A percentile compares a stretch with the other conserved stretches of the same genome.
phyloP scores from a whole-genome alignment of 495 filamentous ascomycete genomes.

The Parmelia sp. region DNA sequence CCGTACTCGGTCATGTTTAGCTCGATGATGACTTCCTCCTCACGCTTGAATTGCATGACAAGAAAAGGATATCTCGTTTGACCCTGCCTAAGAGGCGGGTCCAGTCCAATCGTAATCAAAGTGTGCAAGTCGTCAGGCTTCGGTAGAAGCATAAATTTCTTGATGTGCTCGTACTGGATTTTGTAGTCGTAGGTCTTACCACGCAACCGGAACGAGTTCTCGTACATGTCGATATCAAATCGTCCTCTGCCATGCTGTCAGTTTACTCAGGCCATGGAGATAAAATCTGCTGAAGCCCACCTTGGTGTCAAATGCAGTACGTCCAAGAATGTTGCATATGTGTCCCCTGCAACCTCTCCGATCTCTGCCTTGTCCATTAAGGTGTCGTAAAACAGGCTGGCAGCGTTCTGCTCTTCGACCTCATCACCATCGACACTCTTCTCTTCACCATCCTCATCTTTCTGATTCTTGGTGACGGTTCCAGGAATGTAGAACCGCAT shows the following conservation, averaged over 20 bases:
- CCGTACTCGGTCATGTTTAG: conserved; percentile 92
- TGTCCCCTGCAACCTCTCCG: conserved; percentile 95
- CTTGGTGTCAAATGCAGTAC: conserved; percentile 95
- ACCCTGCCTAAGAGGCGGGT: conserved; percentile 92
- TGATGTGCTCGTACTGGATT: conserved; percentile 93
- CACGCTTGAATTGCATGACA: conserved; percentile 98
- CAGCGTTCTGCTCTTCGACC: conserved; percentile 83
- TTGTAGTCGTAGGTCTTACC: conserved; percentile 99
- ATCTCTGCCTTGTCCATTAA: conserved; percentile 99
- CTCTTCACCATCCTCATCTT: conserved; percentile 62
- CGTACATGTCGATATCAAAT: conserved; percentile 99
- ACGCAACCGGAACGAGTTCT: conserved; percentile 90
- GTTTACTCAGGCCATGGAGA: conserved; percentile 5
- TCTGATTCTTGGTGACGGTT: conserved; percentile 77
- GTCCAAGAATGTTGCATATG: conserved; percentile 94
- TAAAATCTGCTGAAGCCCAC: conserved; percentile 40
- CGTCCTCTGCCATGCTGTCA: conserved; percentile 66
- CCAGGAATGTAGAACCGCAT: conserved; percentile 99
- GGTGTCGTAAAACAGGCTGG: conserved; percentile 91
- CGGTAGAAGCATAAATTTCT: conserved; percentile 97
- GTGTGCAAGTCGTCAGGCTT: conserved; percentile 95
- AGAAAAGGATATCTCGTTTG: conserved; percentile 98
- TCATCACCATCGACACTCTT: conserved; percentile 61
- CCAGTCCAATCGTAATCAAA: conserved; percentile 90
- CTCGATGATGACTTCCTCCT: conserved; percentile 94